Evolutionary conservation across 345 rosid genomes (phyloP).

Genomic region (Melaleuca alternifolia): DNA sequence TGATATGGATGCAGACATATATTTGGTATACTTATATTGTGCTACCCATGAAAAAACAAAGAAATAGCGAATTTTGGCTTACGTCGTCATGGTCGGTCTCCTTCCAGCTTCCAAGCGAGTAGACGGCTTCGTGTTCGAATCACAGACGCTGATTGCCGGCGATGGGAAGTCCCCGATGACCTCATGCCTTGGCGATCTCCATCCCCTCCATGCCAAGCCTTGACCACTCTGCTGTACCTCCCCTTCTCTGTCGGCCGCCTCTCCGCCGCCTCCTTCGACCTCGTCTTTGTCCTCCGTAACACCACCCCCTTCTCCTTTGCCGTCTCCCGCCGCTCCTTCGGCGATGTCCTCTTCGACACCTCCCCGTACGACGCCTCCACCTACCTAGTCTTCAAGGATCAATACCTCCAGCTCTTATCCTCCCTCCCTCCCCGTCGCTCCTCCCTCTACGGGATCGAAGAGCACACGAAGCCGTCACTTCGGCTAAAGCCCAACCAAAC

Average conservation of each 20-base stretch:
- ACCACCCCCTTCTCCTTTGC: conserved; percentile 56
- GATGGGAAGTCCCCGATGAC: conserved; percentile 58
- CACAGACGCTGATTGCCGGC: conserved; percentile 24
- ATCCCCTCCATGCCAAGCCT: too few relatives aligned
- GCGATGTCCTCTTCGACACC: conserved; percentile 51
- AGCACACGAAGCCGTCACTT: conserved; percentile 52
- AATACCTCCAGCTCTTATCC: conserved; percentile 54
- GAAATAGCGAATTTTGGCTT: background rate
- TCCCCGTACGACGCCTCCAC: conserved; percentile 10
- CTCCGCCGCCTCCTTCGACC: conserved; percentile 31
- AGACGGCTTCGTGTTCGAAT: conserved; percentile 44
- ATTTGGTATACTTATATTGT: too few relatives aligned
- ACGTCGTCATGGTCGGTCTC: background rate
- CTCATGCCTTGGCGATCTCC: conserved; percentile 27
- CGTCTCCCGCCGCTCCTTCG: conserved; percentile 40
- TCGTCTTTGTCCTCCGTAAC: conserved; percentile 44
- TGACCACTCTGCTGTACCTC: conserved; percentile 3
- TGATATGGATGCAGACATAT: too few relatives aligned
- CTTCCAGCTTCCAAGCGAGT: conserved; percentile 32
- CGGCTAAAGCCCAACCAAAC: conserved; percentile 22
- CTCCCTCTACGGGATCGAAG: conserved; percentile 60
- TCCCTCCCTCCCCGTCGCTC: conserved; percentile 35
- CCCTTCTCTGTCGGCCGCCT: too few relatives aligned
- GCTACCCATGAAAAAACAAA: too few relatives aligned
- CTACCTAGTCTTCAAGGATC: conserved; percentile 57